These are phyloP conservation scores for Tulasnella sp. DNA, from an alignment of 768 basidiomycete species.

Conservation along the genomic window DNA sequence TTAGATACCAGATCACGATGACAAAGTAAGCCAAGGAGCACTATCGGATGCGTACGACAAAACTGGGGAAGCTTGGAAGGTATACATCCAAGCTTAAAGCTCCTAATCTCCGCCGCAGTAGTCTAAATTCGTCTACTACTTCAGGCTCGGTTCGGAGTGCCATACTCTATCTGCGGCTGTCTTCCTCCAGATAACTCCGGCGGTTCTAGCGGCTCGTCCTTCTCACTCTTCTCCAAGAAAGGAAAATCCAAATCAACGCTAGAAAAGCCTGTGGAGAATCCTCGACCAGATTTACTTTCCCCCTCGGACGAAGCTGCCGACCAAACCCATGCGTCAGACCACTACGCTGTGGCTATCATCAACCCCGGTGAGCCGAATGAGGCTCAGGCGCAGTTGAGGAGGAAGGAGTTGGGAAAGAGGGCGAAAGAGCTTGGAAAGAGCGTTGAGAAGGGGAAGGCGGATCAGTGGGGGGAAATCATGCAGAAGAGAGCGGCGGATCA, in stretches of 20 bases:
- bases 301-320: slow-evolving; percentile 34
- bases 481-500: slow-evolving; percentile 30
- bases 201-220: neutral
- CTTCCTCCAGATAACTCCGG: slow-evolving; percentile 44
- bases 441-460: slow-evolving; percentile 17
- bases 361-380: slow-evolving; percentile 21
- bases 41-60: slow-evolving; percentile 54
- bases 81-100: slow-evolving; percentile 31
- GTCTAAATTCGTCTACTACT: neutral
- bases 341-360: slow-evolving; percentile 34
- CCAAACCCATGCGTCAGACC: slow-evolving; percentile 38
- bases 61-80: slow-evolving; percentile 56
- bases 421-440: slow-evolving; percentile 12
- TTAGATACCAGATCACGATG: slow-evolving; percentile 48
- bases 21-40: slow-evolving; percentile 53
- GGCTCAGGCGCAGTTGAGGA: slow-evolving; percentile 18
- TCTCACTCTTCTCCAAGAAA: slow-evolving; percentile 27
- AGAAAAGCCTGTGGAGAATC: slow-evolving; percentile 26
- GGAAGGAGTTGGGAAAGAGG: neutral
- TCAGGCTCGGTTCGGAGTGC: slow-evolving; percentile 53
- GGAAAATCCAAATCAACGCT: slow-evolving; percentile 24
- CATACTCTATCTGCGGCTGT: slow-evolving; percentile 66
- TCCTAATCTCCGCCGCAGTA: neutral
- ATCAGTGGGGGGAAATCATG: slow-evolving; percentile 33
- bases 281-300: slow-evolving; percentile 38